Percentiles rank a stretch among this genome's conserved stretches.
phyloP scores from a whole-genome alignment of 306 rosid genomes.

The Dalbergia oliveri region DNA sequence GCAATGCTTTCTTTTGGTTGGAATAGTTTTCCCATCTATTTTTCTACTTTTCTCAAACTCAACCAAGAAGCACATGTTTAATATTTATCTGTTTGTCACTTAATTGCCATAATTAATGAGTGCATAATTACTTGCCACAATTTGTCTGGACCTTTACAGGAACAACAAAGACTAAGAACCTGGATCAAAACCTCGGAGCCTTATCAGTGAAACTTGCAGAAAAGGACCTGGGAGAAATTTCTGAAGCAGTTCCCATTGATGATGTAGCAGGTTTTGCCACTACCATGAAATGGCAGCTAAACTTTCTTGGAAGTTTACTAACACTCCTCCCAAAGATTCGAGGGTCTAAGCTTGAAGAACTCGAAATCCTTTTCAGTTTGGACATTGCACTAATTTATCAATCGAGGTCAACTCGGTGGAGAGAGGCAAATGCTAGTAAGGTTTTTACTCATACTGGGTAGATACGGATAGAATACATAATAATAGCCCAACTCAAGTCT shows the following conservation, averaged over 20 bases:
- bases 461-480: too few species aligned
- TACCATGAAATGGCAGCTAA: not conserved
- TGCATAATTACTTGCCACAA: not conserved
- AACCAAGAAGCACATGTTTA: not conserved
- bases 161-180: conserved; percentile 74
- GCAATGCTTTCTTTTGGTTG: not conserved
- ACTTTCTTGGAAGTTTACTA: conserved; percentile 54
- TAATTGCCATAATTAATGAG: not conserved
- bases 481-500: too few species aligned
- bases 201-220: conserved; percentile 58
- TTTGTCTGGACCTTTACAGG: conserved; percentile 47
- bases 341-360: conserved; percentile 37
- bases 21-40: not conserved
- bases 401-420: not conserved
- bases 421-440: too few species aligned
- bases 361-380: conserved; percentile 34
- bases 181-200: conserved; percentile 68
- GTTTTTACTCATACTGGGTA: too few species aligned
- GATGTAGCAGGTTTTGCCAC: conserved; percentile 63
- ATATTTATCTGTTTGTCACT: conserved; percentile 2
- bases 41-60: not conserved
- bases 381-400: not conserved
- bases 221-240: conserved; percentile 57
- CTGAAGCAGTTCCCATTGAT: conserved; percentile 57
- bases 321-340: conserved; percentile 62